These are phyloP conservation scores for Saccharomycopsis amapae DNA, from an alignment of 805 yeast genomes.

Conservation along the genomic window DNA sequence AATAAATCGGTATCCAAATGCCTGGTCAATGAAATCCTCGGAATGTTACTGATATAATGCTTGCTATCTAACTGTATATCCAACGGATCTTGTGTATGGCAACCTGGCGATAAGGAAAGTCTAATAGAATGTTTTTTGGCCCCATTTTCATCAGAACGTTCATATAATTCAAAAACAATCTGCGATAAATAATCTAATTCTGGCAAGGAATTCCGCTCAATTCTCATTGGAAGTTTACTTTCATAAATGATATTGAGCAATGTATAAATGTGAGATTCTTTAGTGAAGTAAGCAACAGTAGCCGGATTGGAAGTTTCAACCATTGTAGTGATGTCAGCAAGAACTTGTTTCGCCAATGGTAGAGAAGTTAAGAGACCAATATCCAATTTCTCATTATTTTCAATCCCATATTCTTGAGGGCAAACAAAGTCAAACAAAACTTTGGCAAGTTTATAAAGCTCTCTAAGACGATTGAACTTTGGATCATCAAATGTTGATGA, in stretches of 20 bases:
- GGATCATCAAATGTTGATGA: constrained; percentile 66
- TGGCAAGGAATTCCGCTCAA: constrained; percentile 91
- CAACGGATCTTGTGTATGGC: constrained; percentile 95
- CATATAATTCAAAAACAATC: constrained; percentile 88
- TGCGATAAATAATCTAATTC: constrained; percentile 94
- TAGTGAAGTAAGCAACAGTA: constrained; percentile 85
- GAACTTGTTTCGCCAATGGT: constrained; percentile 84
- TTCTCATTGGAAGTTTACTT: constrained; percentile 88
- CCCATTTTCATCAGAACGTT: constrained; percentile 51
- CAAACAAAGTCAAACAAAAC: constrained; percentile 94
- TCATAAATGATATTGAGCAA: constrained; percentile 85
- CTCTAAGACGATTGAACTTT: constrained; percentile 73
- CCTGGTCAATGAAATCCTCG: constrained; percentile 81
- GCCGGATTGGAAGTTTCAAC: constrained; percentile 75
- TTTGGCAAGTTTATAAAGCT: constrained; percentile 81
- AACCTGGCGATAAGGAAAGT: constrained; percentile 92
- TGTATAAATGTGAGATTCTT: constrained; percentile 95
- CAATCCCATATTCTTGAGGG: constrained; percentile 98
- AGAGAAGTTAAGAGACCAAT: constrained; percentile 91
- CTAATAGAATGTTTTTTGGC: constrained; percentile 84
- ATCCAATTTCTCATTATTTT: constrained; percentile 89
- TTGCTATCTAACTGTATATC: constrained; percentile 95
- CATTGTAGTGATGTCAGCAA: constrained; percentile 74
- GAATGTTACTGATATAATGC: constrained; percentile 94
- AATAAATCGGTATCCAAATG: constrained; percentile 91